Percentiles rank a stretch among this genome's conserved stretches.
Conservation (phyloP, 169 alveolate genomes). For the Plasmodium sp. region DNA sequence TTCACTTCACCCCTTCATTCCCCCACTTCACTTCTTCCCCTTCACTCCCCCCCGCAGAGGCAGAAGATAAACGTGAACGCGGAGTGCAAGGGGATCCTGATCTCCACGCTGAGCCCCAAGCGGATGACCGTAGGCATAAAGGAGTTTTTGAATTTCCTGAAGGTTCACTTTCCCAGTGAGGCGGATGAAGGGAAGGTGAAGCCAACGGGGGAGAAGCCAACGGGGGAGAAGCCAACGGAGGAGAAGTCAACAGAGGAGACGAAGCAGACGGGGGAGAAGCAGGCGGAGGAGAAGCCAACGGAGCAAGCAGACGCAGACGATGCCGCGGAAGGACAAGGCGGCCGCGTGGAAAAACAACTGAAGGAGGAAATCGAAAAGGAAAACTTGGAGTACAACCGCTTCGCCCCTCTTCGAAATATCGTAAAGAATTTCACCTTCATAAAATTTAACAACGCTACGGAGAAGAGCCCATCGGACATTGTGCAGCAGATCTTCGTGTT, state of each 20-base stretch:
- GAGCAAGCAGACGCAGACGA: neutral
- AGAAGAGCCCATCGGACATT: constrained; percentile 78
- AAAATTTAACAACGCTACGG: constrained; percentile 74
- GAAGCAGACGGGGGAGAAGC: neutral
- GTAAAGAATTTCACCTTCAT: constrained; percentile 77
- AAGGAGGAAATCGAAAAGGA: constrained; percentile 64
- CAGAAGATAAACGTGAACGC: constrained; percentile 49
- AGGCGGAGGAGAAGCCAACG: neutral
- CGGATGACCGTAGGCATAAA: constrained; percentile 16
- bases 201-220: neutral
- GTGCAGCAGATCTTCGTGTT: constrained; percentile 72
- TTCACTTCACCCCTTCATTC: neutral
- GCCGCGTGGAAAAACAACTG: constrained; percentile 75
- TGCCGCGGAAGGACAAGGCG: neutral
- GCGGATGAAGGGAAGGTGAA: constrained; percentile 35
- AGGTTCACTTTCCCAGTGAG: constrained; percentile 44
- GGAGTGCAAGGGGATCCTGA: constrained; percentile 50
- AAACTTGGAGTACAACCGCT: constrained; percentile 76
- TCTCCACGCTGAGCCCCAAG: constrained; percentile 23
- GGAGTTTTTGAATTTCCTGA: constrained; percentile 36
- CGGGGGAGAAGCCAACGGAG: neutral
- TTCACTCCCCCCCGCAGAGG: constrained; percentile 1
- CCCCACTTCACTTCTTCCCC: neutral
- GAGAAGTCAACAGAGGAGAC: neutral
- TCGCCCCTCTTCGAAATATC: constrained; percentile 81